Evolutionary conservation across 139 green algal species (phyloP).

Genomic region (Micromonas pusilla): DNA sequence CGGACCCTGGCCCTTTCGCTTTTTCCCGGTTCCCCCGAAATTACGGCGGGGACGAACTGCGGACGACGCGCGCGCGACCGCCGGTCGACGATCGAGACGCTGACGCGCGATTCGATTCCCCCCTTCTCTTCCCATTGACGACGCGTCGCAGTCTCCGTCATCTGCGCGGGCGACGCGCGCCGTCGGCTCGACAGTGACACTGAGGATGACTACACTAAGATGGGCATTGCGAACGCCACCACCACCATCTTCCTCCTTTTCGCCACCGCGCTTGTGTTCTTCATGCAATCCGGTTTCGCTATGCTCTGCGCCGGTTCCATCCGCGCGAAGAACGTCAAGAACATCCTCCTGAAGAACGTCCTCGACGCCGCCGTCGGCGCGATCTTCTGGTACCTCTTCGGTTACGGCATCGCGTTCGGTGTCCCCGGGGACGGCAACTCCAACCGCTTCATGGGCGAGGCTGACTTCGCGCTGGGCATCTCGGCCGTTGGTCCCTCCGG

Average conservation of each 20-base stretch:
- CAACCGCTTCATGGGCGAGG: constrained; percentile 34
- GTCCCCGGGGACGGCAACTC: constrained; percentile 23
- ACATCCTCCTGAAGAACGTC: constrained; percentile 83
- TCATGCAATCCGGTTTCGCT: constrained; percentile 85
- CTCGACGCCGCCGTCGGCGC: constrained; percentile 64
- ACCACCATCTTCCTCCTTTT: constrained; percentile 48
- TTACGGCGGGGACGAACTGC: no score
- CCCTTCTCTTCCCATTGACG: no score
- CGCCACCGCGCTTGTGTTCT: constrained; percentile 65
- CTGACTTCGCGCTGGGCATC: constrained; percentile 50
- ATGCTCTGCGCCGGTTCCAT: constrained; percentile 80
- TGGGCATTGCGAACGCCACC: neutral
- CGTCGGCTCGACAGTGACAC: no score
- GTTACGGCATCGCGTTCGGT: constrained; percentile 63
- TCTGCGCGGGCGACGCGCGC: no score
- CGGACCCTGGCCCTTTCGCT: no score
- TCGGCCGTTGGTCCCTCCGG: constrained; percentile 47
- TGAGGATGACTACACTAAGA: neutral
- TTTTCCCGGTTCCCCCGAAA: no score
- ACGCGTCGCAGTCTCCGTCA: no score
- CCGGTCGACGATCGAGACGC: no score
- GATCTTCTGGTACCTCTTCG: constrained; percentile 55
- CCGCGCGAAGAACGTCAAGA: constrained; percentile 80
- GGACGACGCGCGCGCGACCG: no score
- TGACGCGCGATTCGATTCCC: no score